Evolutionary conservation across 495 filamentous ascomycete genomes (phyloP), one percentile per base, ranked within the genome.

Genomic region (Podospora bellae-mahoneyi): DNA sequence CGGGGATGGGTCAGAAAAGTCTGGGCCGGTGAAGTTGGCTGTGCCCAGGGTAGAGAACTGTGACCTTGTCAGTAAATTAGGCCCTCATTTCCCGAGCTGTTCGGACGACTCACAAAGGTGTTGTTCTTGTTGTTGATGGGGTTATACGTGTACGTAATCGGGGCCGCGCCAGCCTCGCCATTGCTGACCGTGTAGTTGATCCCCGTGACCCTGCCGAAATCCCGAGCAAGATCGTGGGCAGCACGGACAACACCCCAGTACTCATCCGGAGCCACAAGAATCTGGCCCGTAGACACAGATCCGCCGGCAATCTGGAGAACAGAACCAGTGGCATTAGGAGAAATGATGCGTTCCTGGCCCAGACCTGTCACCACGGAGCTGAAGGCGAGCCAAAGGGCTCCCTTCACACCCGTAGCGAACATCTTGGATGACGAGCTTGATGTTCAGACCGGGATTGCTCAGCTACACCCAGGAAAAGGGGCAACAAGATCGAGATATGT

Each of bases 151-250:
- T 85, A 85, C 18, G 55, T 30, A 7, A 78, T 78, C 10, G 79
- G 72, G 19, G 57, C n/a, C 19, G 80, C 73, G 44, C 71, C 71
- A 28, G 72, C 78, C 57, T 81, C 76, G 68, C 84, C 83, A 32
- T 81, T 83, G 66, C 81, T 82, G 53, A 88, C 73, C 18, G 83
- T 84, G 66, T 89, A 83, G 71, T 88, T 87, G 48, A 78, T 81
- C 23, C 88, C 87, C 10, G 88, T 90, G 3, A 91, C 89, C 18
- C 85, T 83, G 13, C 88, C 86, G 77, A 93, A 91, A 78, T 93
- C 91, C n/a, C 79, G 74, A 0, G 89, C 85, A 2, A 93, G 81
- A 71, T 90, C 87, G 27, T 84, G 78, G 10, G 86, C 88, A 9
- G 88, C 91, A 53, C 89, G 84, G 63, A 91, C 84, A 20, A 92